A percentile compares a stretch with the other conserved stretches of the same genome.
These are phyloP conservation scores for Phialemoniopsis sp. DNA, from an alignment of 2,329 filamentous ascomycete genomes.

Conservation along the genomic window DNA sequence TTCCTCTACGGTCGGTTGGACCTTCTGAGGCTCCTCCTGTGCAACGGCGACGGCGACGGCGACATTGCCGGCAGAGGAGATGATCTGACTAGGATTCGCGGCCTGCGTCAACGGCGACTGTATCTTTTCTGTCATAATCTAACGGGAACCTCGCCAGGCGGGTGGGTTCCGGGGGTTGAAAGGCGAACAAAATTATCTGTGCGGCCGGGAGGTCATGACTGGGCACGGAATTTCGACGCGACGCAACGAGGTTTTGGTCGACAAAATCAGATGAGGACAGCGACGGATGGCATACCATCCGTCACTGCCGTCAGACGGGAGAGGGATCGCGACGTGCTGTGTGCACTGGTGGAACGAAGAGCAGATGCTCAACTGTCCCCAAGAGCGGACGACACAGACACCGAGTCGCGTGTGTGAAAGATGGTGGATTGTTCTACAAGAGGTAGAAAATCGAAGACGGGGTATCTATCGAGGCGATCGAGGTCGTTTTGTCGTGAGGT, in stretches of 20 bases:
- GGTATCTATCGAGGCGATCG: too few species aligned
- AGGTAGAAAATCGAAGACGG: too few species aligned
- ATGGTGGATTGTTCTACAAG: too few species aligned
- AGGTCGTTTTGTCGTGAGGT: too few species aligned
- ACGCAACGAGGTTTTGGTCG: neutral
- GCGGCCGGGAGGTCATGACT: slow-evolving; percentile 56
- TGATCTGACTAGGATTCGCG: slow-evolving; percentile 50
- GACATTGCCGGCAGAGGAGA: slow-evolving; percentile 32
- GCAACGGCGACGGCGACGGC: slow-evolving; percentile 27
- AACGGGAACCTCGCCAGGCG: slow-evolving; percentile 37
- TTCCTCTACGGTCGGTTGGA: slow-evolving; percentile 60
- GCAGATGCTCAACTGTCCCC: neutral
- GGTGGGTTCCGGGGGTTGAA: slow-evolving; percentile 22
- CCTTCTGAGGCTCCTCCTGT: slow-evolving; percentile 38
- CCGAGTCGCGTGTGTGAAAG: neutral
- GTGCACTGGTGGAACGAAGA: slow-evolving; percentile 4
- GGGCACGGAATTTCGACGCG: slow-evolving; percentile 30
- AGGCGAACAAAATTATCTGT: slow-evolving; percentile 41
- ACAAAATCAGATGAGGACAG: slow-evolving; percentile 5
- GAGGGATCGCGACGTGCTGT: slow-evolving; percentile 3
- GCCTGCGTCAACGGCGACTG: slow-evolving; percentile 49
- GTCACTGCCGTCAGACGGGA: neutral
- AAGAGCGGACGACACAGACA: slow-evolving; percentile 5
- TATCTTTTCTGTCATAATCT: slow-evolving; percentile 62
- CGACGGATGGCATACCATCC: slow-evolving; percentile 1